Evolutionary conservation across 108 stramenopile genomes (phyloP).

Genomic region (Craspedostauros australis): DNA sequence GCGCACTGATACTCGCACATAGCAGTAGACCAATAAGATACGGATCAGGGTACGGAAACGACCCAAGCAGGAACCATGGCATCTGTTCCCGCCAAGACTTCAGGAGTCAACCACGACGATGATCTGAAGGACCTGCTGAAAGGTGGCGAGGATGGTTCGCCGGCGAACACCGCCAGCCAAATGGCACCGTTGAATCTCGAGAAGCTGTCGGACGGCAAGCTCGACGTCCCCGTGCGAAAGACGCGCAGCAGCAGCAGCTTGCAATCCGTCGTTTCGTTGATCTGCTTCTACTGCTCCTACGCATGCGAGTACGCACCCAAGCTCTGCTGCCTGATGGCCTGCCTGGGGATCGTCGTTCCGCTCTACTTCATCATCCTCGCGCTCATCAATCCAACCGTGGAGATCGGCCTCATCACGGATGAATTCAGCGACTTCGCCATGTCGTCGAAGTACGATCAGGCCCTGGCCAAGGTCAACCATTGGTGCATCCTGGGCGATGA

Average conservation of each 20-base stretch:
- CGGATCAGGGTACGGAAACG: no score
- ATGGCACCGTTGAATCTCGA: conserved; percentile 6
- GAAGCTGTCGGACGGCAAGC: conserved; percentile 3
- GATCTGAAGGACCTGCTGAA: no score
- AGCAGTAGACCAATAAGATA: no score
- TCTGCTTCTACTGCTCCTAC: conserved; percentile 18
- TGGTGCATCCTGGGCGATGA: conserved; percentile 70
- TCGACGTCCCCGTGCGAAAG: conserved; percentile 8
- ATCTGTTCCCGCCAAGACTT: no score
- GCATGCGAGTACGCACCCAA: conserved; percentile 17
- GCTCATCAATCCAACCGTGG: conserved; percentile 45
- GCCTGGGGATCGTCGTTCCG: conserved; percentile 6
- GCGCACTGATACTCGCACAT: no score
- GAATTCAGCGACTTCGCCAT: conserved; percentile 46
- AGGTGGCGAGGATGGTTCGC: no score
- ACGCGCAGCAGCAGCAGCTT: not conserved
- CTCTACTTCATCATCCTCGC: conserved; percentile 9
- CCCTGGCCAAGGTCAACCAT: conserved; percentile 57
- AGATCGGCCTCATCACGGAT: conserved; percentile 41
- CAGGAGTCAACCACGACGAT: no score
- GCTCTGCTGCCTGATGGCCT: conserved; percentile 7
- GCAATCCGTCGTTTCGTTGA: conserved; percentile 1
- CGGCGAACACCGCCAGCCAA: no score
- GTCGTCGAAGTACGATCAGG: conserved; percentile 52
- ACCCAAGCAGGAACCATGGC: no score